Conservation (phyloP, 2,329 filamentous ascomycete genomes). For the Sclerotinia spermophila region DNA sequence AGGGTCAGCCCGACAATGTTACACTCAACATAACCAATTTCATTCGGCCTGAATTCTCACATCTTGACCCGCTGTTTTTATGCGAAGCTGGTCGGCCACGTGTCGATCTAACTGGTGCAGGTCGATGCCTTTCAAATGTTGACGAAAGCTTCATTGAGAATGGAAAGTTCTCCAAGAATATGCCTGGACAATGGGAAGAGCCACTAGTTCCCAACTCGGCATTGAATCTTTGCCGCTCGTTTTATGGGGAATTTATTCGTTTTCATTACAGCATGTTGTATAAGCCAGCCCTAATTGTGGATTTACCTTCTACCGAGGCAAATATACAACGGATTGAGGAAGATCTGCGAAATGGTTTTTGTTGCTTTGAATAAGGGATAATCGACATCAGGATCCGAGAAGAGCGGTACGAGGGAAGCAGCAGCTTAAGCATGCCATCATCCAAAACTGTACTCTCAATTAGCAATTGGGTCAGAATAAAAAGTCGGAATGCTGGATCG, state of each 20-base stretch:
- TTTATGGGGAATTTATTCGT: too few species aligned
- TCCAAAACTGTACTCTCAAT: too few species aligned
- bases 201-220: background rate
- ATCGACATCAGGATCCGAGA: too few species aligned
- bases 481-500: background rate
- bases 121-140: conserved; percentile 9
- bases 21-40: background rate
- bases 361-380: background rate
- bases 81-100: background rate
- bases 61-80: conserved; percentile 17
- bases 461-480: background rate
- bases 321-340: background rate
- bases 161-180: background rate
- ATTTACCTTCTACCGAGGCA: background rate
- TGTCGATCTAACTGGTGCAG: background rate
- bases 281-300: accelerated
- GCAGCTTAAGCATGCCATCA: too few species aligned
- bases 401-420: too few species aligned
- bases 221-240: background rate
- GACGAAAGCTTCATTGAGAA: background rate
- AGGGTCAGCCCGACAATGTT: background rate
- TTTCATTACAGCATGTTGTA: background rate
- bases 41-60: background rate
- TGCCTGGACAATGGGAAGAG: conserved; percentile 18
- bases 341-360: background rate